Evolutionary conservation across 176 grass and related monocot species (phyloP), one percentile per base, ranked within the genome.

Genomic region (Secale cereale): DNA sequence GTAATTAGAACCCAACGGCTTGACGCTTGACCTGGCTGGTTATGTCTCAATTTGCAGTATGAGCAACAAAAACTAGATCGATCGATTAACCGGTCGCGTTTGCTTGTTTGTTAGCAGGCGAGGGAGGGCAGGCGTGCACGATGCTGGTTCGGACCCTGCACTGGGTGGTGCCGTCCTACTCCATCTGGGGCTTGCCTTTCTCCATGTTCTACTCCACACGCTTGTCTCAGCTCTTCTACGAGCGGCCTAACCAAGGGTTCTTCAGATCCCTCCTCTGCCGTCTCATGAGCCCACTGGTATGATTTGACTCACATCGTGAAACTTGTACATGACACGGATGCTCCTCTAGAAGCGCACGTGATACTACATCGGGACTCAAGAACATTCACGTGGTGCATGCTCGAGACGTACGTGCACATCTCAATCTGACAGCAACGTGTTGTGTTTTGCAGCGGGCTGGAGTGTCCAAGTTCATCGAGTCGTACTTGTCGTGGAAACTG

Each of bases 151-250:
- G 97, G 70, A 99, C 97, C 2, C 75, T 94, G 75, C 97, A 99
- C 66, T 99, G 97, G 97, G 93, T 92, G 60, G 93, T 99, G 46
- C 97, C 97, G 8, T 99, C 97, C 29, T 99, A 99, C 86, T 99
- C 97, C 66, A 94, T 99, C 48, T 99, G 91, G 97, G 97, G 97
- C 3, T 62, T 99, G 28, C 97, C 97, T 7, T 96, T 99, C 88
- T 99, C 87, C 87, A 63, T 99, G 59, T 96, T 99, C 97, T 99
- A 88, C 84, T 94, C 97, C 48, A 99, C 93, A 0, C 92, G 97
- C 2, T 86, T 90, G 15, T 85, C 97, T 17, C 97, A 99, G 76
- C 92, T 99, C 84, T 77, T 99, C 14, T 93, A 99, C 86, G 82
- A 96, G 86, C 88, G 93, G 6, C 97, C 97, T 25, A 86, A 88